phyloP scores from a whole-genome alignment of 768 basidiomycete species.

The Mycena alexandri region DNA sequence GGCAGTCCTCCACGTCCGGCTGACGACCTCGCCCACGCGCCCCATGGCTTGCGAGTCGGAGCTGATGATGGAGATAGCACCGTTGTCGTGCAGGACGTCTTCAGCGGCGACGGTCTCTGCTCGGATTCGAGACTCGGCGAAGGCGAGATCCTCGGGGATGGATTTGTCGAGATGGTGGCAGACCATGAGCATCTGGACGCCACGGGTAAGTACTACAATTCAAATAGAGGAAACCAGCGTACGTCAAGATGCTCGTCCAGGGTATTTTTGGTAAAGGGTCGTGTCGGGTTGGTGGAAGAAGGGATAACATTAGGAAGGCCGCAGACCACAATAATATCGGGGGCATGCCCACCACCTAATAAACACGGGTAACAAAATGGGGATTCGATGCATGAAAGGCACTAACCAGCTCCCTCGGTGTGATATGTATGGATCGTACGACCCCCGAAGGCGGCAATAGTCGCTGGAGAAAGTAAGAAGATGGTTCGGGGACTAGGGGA shows the following conservation, averaged over 20 bases:
- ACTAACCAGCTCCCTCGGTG: slow-evolving; percentile 89
- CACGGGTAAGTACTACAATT: background rate
- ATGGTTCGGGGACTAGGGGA: background rate
- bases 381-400: background rate
- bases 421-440: slow-evolving; percentile 98
- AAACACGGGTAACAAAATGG: slow-evolving; percentile 3
- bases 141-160: slow-evolving; percentile 94
- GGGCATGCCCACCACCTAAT: slow-evolving; percentile 92
- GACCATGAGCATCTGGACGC: slow-evolving; percentile 96
- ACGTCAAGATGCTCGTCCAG: slow-evolving; percentile 98
- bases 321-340: slow-evolving; percentile 98
- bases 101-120: slow-evolving; percentile 98
- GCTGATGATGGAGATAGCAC: slow-evolving; percentile 97
- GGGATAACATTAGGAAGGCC: slow-evolving; percentile 91
- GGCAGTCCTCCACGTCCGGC: slow-evolving; percentile 96
- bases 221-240: slow-evolving; percentile 43
- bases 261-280: slow-evolving; percentile 92
- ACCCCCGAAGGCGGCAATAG: slow-evolving; percentile 89
- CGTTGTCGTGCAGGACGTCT: slow-evolving; percentile 92
- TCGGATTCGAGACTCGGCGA: slow-evolving; percentile 97
- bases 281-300: slow-evolving; percentile 96
- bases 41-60: slow-evolving; percentile 99
- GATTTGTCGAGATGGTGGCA: slow-evolving; percentile 94
- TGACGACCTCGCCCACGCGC: slow-evolving; percentile 93
- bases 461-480: slow-evolving; percentile 62